Conservation (phyloP, 306 rosid species). For the Datisca glomerata region DNA sequence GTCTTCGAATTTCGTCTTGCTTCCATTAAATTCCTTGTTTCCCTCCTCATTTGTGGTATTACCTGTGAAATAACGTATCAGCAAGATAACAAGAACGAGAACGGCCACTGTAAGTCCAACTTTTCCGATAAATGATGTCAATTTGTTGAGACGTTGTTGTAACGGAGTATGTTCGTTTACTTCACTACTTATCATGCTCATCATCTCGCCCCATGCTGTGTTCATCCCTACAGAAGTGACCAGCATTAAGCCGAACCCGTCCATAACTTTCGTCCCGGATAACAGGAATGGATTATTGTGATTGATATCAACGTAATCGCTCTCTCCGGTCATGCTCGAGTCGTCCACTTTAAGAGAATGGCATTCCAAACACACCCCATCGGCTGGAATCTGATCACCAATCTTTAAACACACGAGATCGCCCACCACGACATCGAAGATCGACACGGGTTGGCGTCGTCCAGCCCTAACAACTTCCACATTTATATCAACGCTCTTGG, state of each 20-base stretch:
- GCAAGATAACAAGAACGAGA: slow-evolving; percentile 10
- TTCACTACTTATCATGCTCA: slow-evolving; percentile 12
- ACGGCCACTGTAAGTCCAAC: slow-evolving; percentile 11
- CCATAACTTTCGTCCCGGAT: slow-evolving; percentile 16
- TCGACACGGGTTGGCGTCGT: slow-evolving; percentile 5
- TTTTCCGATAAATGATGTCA: slow-evolving; percentile 10
- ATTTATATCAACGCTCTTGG: slow-evolving; percentile 6
- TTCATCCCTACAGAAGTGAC: slow-evolving; percentile 17
- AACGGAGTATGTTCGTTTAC: slow-evolving; percentile 10
- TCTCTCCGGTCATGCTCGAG: slow-evolving; percentile 20
- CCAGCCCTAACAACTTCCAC: slow-evolving; percentile 13
- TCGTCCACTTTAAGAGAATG: slow-evolving; percentile 16
- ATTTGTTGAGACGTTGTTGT: slow-evolving; percentile 14
- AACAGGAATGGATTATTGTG: slow-evolving; percentile 11
- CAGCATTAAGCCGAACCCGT: slow-evolving; percentile 18
- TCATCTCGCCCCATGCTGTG: slow-evolving; percentile 19
- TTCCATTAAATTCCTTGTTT: slow-evolving; percentile 10
- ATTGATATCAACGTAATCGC: slow-evolving; percentile 8
- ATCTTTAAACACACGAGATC: slow-evolving; percentile 15
- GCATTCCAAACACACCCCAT: slow-evolving; percentile 16
- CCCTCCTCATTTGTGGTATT: slow-evolving; percentile 8
- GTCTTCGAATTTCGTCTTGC: slow-evolving; percentile 9
- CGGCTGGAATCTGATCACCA: slow-evolving; percentile 17
- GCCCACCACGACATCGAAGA: slow-evolving; percentile 12
- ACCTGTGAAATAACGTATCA: slow-evolving; percentile 16